Base-by-base conservation (phyloP, 805 yeast species). In the Metschnikowia sp. region DNA sequence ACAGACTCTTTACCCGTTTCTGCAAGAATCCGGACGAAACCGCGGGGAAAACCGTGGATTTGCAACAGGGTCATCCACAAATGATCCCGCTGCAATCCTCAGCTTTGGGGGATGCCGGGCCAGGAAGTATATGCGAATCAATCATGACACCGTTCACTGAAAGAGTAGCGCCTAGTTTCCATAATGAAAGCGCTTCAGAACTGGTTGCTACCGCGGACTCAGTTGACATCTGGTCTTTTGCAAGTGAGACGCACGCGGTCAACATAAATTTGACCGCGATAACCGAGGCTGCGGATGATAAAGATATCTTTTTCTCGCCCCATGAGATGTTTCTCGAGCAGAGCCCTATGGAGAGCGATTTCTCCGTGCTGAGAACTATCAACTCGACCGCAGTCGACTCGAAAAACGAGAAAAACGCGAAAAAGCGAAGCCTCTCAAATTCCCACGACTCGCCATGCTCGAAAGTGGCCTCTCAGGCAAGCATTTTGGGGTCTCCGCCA, bases 381-480 rank as follows among this genome's bases (percentile, higher is more conserved):
- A 39, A 9, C 10, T 28, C 36, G 15, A 18, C 15, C 11, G 32
- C 43, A 8, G 36, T 40, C n/a, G 36, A 31, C 45, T 7, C 26
- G 26, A 22, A 22, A 22, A 22, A 5, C 26, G 7, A 22, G 26
- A 7, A 22, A 22, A 50, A 30, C 33, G 56, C 10, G 34, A 32
- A 34, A 18, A 42, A 50, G 19, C 36, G 56, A 10, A 41, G 31
- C 11, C 28, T 39, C n/a, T 40, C 51, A 11, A 39, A 10, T 9
- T 33, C 56, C 8, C 50, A 50, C 4, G 66, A 57, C 22, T 64
- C 76, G 7, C 76, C 76, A 1, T 66, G 65, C 48, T 59, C 62
- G 46, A 58, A 65, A 4, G 58, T 70, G 29, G 76, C 76, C 13
- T 60, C 70, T 5, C 65, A 63, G 50, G 65, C 69, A 31, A 70